Percentiles rank a stretch among this genome's conserved stretches.
These are phyloP conservation scores for Candida nemodendra DNA, from an alignment of 805 yeast genomes.

Conservation along the genomic window DNA sequence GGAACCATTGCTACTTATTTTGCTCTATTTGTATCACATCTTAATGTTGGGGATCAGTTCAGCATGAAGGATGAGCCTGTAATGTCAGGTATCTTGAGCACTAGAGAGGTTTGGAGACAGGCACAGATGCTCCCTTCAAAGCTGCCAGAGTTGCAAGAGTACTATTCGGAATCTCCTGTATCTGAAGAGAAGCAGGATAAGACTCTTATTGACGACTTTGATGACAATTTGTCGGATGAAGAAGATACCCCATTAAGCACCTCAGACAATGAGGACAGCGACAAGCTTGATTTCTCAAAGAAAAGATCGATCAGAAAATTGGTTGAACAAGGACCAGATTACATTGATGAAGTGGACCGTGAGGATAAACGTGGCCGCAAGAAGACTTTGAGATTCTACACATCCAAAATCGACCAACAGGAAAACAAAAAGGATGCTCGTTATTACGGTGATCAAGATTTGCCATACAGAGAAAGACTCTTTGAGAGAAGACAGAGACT, in stretches of 20 bases:
- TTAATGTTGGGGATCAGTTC: constrained; percentile 47
- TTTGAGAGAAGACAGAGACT: constrained; percentile 88
- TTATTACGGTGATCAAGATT: constrained; percentile 80
- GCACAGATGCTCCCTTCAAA: constrained; percentile 54
- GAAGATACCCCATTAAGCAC: constrained; percentile 19
- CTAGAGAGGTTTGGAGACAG: constrained; percentile 88
- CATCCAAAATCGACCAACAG: constrained; percentile 92
- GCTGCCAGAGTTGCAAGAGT: constrained; percentile 20
- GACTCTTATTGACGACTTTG: constrained; percentile 21
- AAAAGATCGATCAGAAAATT: constrained; percentile 50
- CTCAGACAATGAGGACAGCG: constrained; percentile 30
- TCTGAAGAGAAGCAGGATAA: constrained; percentile 20
- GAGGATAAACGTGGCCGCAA: constrained; percentile 83
- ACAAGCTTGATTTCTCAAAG: constrained; percentile 51
- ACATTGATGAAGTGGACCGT: constrained; percentile 75
- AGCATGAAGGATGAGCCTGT: constrained; percentile 84
- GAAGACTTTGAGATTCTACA: constrained; percentile 87
- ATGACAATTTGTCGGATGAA: constrained; percentile 19
- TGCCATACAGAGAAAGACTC: constrained; percentile 87
- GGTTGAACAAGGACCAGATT: constrained; percentile 50
- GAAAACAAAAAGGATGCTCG: constrained; percentile 58
- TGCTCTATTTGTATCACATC: constrained; percentile 62
- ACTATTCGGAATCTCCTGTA: constrained; percentile 21
- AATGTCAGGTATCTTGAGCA: constrained; percentile 79
- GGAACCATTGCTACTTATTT: constrained; percentile 79